Evolutionary conservation across 169 alveolate species (phyloP).

Genomic region (Plasmodium coatneyi): DNA sequence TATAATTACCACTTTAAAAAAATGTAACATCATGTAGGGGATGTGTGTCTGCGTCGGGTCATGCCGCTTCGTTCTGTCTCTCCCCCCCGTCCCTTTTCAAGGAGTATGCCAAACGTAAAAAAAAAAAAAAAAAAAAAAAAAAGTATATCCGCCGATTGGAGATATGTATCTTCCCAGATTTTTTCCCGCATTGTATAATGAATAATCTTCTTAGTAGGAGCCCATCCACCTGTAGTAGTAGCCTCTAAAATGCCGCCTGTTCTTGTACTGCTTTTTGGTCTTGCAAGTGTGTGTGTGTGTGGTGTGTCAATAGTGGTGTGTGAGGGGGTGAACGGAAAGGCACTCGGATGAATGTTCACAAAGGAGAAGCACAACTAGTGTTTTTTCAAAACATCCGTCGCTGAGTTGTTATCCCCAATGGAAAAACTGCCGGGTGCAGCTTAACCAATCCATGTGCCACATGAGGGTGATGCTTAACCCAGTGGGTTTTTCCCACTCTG

Average conservation of each 20-base stretch:
- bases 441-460: neutral
- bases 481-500: neutral
- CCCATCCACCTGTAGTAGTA: conserved; percentile 74
- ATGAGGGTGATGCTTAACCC: neutral
- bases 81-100: neutral
- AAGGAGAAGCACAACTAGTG: neutral
- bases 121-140: too few relatives aligned
- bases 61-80: neutral
- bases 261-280: conserved; percentile 70
- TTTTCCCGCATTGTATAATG: neutral
- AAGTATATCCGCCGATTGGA: neutral
- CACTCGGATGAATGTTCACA: neutral
- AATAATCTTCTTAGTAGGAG: conserved; percentile 23
- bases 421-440: neutral
- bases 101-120: neutral
- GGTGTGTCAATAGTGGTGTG: too few relatives aligned
- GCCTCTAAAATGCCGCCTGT: conserved; percentile 68
- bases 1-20: neutral
- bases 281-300: neutral
- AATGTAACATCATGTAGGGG: neutral
- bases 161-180: neutral
- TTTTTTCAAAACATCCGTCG: neutral
- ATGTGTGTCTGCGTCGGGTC: neutral
- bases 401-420: neutral
- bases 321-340: neutral